A percentile compares a stretch with the other conserved stretches of the same genome.
phyloP scores from a whole-genome alignment of 495 filamentous ascomycete species.

The Hypoxylon trugodes region DNA sequence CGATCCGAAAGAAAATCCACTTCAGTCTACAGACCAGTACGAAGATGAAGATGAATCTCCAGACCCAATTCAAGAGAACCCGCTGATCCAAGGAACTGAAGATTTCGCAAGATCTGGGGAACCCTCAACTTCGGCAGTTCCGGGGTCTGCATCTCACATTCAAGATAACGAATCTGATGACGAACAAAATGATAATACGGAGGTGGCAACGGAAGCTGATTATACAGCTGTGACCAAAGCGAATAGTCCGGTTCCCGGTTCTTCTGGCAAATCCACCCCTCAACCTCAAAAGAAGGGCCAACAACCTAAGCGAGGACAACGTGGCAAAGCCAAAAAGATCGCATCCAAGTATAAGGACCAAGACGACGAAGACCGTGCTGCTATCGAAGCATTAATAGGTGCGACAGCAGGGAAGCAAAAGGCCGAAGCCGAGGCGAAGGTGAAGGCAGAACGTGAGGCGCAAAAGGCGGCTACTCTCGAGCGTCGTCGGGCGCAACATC shows the following conservation, averaged over 20 bases:
- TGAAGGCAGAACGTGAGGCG: slow-evolving; percentile 60
- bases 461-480: slow-evolving; percentile 71
- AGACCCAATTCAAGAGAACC: slow-evolving; percentile 22
- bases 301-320: slow-evolving; percentile 75
- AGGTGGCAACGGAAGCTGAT: slow-evolving; percentile 30
- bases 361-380: slow-evolving; percentile 88
- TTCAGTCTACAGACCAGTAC: slow-evolving; percentile 49
- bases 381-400: slow-evolving; percentile 84
- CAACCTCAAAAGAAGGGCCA: slow-evolving; percentile 50
- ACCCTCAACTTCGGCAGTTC: background rate
- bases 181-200: slow-evolving; percentile 31
- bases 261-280: slow-evolving; percentile 34
- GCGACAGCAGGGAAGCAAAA: slow-evolving; percentile 65
- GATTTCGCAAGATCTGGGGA: slow-evolving; percentile 45
- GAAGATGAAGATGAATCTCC: slow-evolving; percentile 37
- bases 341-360: slow-evolving; percentile 92
- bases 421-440: slow-evolving; percentile 61
- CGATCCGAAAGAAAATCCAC: slow-evolving; percentile 50
- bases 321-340: slow-evolving; percentile 84
- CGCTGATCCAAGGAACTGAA: slow-evolving; percentile 43
- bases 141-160: slow-evolving; percentile 7
- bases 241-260: slow-evolving; percentile 28
- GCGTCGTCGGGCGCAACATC: slow-evolving; percentile 80
- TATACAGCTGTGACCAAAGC: slow-evolving; percentile 22
- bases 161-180: slow-evolving; percentile 28